Base-by-base conservation (phyloP, 2,329 filamentous ascomycete genomes). In the Lojkania enalia region DNA sequence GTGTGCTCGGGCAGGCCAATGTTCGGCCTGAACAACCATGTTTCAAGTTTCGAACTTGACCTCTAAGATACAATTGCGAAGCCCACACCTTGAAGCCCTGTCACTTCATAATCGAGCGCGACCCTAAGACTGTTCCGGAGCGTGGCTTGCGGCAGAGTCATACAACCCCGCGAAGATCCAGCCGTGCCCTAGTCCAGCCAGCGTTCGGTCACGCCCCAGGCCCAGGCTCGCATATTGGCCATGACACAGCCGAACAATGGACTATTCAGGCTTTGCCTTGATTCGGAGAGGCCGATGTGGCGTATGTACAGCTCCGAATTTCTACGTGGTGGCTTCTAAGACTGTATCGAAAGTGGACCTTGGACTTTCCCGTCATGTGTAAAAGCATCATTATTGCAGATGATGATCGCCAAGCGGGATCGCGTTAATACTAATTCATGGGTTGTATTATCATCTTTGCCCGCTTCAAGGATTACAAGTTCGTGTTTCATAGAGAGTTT, bases 271-370 rank as follows among this genome's bases (percentile, higher is more conserved):
- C 14, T 21, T n/a, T 3, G n/a, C n/a, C 9, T n/a, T 20, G 19
- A 35, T 15, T 44, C 41, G 41, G 41, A 36, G 41, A 30, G 15
- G 15, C 41, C 41, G 41, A 44, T 30, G 41, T 44, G 41, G 41
- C 41, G n/a, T n/a, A n/a, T n/a, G n/a, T n/a, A n/a, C n/a, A n/a
- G n/a, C n/a, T n/a, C n/a, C n/a, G n/a, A n/a, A n/a, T n/a, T n/a
- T n/a, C n/a, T n/a, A n/a, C n/a, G n/a, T n/a, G n/a, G n/a, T n/a
- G n/a, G n/a, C n/a, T n/a, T n/a, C n/a, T n/a, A n/a, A n/a, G n/a
- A n/a, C n/a, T n/a, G n/a, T n/a, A n/a, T n/a, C n/a, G n/a, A n/a
- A n/a, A n/a, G n/a, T n/a, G n/a, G n/a, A n/a, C n/a, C n/a, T n/a
- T n/a, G n/a, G n/a, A n/a, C n/a, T n/a, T n/a, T n/a, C n/a, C n/a